phyloP scores from a whole-genome alignment of 768 basidiomycete species.

The Lactarius tabidus region DNA sequence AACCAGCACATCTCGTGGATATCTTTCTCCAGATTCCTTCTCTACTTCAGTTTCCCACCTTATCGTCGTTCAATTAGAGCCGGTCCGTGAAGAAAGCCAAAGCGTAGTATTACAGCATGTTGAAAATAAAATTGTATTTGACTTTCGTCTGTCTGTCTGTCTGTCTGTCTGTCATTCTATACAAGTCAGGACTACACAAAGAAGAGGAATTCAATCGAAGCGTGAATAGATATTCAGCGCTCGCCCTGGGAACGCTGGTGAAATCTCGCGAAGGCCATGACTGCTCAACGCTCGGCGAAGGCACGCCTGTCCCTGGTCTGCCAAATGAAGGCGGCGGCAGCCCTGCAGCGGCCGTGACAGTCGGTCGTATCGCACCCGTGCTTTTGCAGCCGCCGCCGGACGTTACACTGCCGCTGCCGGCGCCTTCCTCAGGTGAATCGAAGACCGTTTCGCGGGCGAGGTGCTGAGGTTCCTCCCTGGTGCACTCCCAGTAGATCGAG shows the following conservation, averaged over 20 bases:
- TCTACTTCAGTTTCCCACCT: too few species aligned
- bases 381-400: slow-evolving; percentile 14
- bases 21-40: too few species aligned
- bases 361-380: slow-evolving; percentile 35
- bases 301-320: slow-evolving; percentile 30
- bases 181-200: too few species aligned
- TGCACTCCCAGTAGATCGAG: background rate
- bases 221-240: background rate
- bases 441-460: slow-evolving; percentile 15
- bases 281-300: slow-evolving; percentile 72
- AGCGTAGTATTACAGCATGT: background rate
- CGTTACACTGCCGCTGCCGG: slow-evolving; percentile 30
- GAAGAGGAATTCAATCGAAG: too few species aligned
- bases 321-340: slow-evolving; percentile 37
- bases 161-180: background rate
- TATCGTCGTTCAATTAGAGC: background rate
- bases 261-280: slow-evolving; percentile 74
- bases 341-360: slow-evolving; percentile 37
- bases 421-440: slow-evolving; percentile 54
- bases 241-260: slow-evolving; percentile 28
- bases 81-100: background rate
- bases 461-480: slow-evolving; percentile 26
- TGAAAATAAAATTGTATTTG: background rate
- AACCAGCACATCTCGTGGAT: too few species aligned
- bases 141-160: background rate